Evolutionary conservation across 768 basidiomycete genomes (phyloP), one percentile per base, ranked within the genome.

Genomic region (Rhodosporidiobolus sp.): DNA sequence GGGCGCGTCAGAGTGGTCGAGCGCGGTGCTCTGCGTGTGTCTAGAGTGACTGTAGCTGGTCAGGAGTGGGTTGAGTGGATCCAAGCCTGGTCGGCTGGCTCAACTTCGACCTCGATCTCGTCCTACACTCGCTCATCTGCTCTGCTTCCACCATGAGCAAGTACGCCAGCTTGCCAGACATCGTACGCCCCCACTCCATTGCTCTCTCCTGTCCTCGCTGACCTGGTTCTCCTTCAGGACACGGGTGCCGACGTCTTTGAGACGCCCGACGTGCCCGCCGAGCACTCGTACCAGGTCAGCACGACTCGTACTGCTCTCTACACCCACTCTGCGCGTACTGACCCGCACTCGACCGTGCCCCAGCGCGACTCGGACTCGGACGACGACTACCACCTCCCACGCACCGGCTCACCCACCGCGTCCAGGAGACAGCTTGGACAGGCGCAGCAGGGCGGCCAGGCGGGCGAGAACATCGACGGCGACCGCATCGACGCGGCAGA

Each of bases 241-340:
- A 91, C 90, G 30, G 92, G 91, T 3, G 92, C 87, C 52, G 93
- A 95, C 80, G 87, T 95, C 55, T 95, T 95, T 79, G 93, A 95
- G 80, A 95, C 93, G 0, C 89, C 91, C 57, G 93, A 95, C 76
- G 84, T 86, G 24, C 78, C 88, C 85, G 22, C 80, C 84, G 24
- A 79, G 85, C 38, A 83, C 85, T 60, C 81, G 82, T 61, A 63
- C 43, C 63, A 69, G 32, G 73, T 74, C 4, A 32, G 75, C 56
- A 22, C 53, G n/a, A 6, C 52, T 24, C 11, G 54, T 19, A 4
- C 22, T 22, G 9, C 45, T 4, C 35, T 38, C 45, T 22, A 17
- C 6, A 62, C 30, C 54, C 24, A 55, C 20, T 34, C 30, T 43
- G 24, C 43, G 12, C 38, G 24, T 28, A 11, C 28, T 67, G 38